Evolutionary conservation across 2,329 filamentous ascomycete genomes (phyloP).

Genomic region (Blumeria graminis): DNA sequence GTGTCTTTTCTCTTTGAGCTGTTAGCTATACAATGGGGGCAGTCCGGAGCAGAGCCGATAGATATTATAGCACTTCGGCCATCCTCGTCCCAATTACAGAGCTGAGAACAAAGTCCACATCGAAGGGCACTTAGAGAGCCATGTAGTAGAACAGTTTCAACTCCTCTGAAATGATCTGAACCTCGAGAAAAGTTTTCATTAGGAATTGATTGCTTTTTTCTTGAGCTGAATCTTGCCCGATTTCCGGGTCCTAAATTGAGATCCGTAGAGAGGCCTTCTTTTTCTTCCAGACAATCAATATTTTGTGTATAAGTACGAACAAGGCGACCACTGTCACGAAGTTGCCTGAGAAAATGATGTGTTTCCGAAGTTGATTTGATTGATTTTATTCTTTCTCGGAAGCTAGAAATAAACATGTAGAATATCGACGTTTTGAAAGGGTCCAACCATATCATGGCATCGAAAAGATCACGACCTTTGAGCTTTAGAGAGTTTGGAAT

Average conservation of each 20-base stretch:
- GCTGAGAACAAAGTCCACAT: slow-evolving; percentile 35
- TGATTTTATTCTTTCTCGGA: slow-evolving; percentile 38
- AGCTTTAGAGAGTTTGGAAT: slow-evolving; percentile 27
- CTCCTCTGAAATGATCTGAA: slow-evolving; percentile 10
- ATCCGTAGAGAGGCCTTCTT: slow-evolving; percentile 40
- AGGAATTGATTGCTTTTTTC: slow-evolving; percentile 12
- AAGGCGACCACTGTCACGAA: slow-evolving; percentile 42
- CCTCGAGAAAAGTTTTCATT: slow-evolving; percentile 3
- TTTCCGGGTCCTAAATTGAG: slow-evolving; percentile 36
- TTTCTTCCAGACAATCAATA: slow-evolving; percentile 49
- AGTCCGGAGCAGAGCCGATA: slow-evolving; percentile 40
- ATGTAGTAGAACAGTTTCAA: slow-evolving; percentile 38
- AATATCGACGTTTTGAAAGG: slow-evolving; percentile 44
- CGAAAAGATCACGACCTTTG: slow-evolving; percentile 48
- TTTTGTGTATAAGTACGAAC: slow-evolving; percentile 55
- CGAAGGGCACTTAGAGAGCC: slow-evolving; percentile 40
- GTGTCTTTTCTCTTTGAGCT: slow-evolving; percentile 36
- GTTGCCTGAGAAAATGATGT: slow-evolving; percentile 42
- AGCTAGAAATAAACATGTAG: slow-evolving; percentile 44
- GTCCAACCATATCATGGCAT: slow-evolving; percentile 45
- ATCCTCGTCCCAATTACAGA: slow-evolving; percentile 34
- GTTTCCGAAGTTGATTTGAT: slow-evolving; percentile 35
- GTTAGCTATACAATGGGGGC: slow-evolving; percentile 37
- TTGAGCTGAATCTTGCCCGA: slow-evolving; percentile 28
- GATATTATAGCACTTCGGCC: slow-evolving; percentile 22